A percentile compares a stretch with the other conserved stretches of the same genome.
Conservation (phyloP, 2,329 filamentous ascomycete species). For the Zymoseptoria ardabiliae region DNA sequence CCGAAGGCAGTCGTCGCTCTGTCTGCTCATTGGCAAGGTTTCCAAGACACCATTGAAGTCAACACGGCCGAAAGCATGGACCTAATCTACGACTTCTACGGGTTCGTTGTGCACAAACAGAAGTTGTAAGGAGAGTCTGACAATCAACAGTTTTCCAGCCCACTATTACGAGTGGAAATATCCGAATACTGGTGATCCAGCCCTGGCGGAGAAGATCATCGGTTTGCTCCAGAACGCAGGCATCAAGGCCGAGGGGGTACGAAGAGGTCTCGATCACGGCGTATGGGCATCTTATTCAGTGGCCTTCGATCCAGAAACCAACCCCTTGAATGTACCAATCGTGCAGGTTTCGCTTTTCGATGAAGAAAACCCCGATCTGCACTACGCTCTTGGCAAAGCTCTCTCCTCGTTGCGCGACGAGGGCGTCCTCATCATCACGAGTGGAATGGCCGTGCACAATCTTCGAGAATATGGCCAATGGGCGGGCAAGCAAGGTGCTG, state of each 20-base stretch:
- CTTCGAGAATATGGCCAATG: conserved; percentile 26
- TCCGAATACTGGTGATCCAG: conserved; percentile 54
- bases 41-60: conserved; percentile 51
- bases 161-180: conserved; percentile 63
- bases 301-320: conserved; percentile 32
- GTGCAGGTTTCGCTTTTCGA: conserved; percentile 66
- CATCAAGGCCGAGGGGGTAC: conserved; percentile 53
- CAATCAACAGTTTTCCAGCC: conserved; percentile 35
- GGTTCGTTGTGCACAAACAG: conserved; percentile 40
- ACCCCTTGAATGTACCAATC: conserved; percentile 46
- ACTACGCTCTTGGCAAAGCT: conserved; percentile 61
- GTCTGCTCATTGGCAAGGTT: conserved; percentile 68
- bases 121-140: neutral
- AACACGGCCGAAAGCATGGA: conserved; percentile 59
- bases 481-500: conserved; percentile 14
- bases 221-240: conserved; percentile 48
- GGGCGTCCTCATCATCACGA: conserved; percentile 60
- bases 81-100: conserved; percentile 68
- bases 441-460: conserved; percentile 60
- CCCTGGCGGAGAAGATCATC: conserved; percentile 54
- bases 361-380: conserved; percentile 56
- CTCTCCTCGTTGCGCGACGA: conserved; percentile 59
- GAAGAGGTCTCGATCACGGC: conserved; percentile 65
- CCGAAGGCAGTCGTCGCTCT: conserved; percentile 68
- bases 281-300: conserved; percentile 67